phyloP scores from a whole-genome alignment of 2,329 filamentous ascomycete species.

The Arthrobotrys musiformis region DNA sequence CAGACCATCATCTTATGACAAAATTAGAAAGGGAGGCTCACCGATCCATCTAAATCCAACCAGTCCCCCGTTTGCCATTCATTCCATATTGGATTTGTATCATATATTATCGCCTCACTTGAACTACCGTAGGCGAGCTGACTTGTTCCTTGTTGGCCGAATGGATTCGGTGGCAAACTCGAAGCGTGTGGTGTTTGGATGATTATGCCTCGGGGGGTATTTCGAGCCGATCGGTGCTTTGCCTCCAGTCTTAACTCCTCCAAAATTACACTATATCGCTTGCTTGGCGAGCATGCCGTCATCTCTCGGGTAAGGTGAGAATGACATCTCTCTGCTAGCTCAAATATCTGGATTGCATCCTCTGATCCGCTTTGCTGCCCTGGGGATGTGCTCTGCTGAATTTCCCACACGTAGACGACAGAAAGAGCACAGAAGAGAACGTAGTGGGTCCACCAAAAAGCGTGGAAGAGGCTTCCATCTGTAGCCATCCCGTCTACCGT shows the following conservation, averaged over 20 bases:
- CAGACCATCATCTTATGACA: not conserved
- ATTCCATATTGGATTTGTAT: constrained; percentile 28
- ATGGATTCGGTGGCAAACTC: not conserved
- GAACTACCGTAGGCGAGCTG: constrained; percentile 1
- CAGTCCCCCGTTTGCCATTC: constrained; percentile 34
- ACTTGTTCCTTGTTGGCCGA: not conserved
- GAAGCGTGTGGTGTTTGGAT: not conserved
- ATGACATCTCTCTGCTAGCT: constrained; percentile 65
- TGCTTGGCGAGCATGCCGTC: constrained; percentile 65
- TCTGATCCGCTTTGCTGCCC: not conserved
- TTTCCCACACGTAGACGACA: constrained; percentile 64
- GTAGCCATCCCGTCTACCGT: constrained; percentile 62
- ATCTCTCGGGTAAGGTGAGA: constrained; percentile 65
- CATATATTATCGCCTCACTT: not conserved
- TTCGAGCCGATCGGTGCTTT: constrained; percentile 54
- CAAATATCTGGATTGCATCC: constrained; percentile 60
- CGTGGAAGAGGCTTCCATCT: constrained; percentile 62
- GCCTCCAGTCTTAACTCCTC: constrained; percentile 65
- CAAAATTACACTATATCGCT: constrained; percentile 66
- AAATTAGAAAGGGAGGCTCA: not conserved
- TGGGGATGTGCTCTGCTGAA: constrained; percentile 60
- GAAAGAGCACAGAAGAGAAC: constrained; percentile 64
- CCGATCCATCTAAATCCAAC: constrained; percentile 39
- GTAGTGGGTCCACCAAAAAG: constrained; percentile 65
- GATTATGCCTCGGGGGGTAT: constrained; percentile 14